phyloP scores from a whole-genome alignment of 352 stramenopile species.

The Thalassiosira livingstoniorum region DNA sequence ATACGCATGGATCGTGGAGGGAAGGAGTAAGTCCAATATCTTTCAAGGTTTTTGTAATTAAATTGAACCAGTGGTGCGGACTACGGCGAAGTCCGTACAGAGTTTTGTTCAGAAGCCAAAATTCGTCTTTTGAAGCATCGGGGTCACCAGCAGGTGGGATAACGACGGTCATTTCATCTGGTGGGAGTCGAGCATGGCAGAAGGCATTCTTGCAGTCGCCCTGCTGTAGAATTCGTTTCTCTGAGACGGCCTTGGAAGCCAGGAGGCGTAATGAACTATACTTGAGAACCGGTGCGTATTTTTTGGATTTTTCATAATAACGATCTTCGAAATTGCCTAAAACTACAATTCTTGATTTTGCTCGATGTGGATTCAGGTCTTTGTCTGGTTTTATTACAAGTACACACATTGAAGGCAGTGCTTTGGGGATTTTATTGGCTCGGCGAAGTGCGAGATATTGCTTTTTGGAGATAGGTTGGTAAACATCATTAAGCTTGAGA shows the following conservation, averaged over 20 bases:
- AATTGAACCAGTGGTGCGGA: slow-evolving; percentile 7
- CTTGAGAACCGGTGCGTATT: slow-evolving; percentile 5
- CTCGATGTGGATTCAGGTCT: slow-evolving; percentile 33
- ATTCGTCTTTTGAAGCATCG: too few relatives aligned
- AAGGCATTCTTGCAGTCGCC: neutral
- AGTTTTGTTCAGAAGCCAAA: neutral
- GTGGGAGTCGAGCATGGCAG: too few relatives aligned
- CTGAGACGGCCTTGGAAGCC: neutral
- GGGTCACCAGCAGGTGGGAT: too few relatives aligned
- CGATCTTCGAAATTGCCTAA: slow-evolving; percentile 40
- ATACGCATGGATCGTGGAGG: neutral
- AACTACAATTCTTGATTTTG: slow-evolving; percentile 60
- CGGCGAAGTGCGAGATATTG: slow-evolving; percentile 12
- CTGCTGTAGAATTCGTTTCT: neutral
- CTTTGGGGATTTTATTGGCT: neutral
- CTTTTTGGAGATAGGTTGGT: slow-evolving; percentile 29
- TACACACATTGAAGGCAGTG: slow-evolving; percentile 42
- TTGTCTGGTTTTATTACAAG: slow-evolving; percentile 49
- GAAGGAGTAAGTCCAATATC: slow-evolving; percentile 1
- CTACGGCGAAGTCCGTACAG: neutral
- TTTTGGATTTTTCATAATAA: neutral
- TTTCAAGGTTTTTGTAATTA: neutral
- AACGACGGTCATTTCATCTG: too few relatives aligned
- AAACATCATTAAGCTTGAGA: slow-evolving; percentile 3
- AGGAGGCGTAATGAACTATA: slow-evolving; percentile 9